These are phyloP conservation scores for Amanita thiersii DNA, from an alignment of 768 basidiomycete genomes.

Conservation along the genomic window DNA sequence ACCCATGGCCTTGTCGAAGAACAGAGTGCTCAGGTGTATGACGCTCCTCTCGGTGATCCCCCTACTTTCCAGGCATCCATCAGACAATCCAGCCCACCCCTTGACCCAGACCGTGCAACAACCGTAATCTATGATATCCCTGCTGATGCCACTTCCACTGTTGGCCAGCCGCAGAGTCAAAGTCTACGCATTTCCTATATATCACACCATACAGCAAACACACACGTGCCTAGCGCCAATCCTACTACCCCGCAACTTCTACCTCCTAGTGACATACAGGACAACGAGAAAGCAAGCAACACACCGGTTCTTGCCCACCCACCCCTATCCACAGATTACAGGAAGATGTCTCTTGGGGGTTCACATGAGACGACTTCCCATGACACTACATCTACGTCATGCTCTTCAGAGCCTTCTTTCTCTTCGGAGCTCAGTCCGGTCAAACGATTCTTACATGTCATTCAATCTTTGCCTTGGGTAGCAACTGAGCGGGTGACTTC, in stretches of 20 bases:
- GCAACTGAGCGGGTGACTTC: slow-evolving; percentile 34
- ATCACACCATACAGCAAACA: slow-evolving; percentile 7
- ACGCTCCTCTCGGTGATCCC: slow-evolving; percentile 9
- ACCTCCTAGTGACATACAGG: slow-evolving; percentile 5
- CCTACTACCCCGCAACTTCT: slow-evolving; percentile 1
- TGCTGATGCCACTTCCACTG: slow-evolving; percentile 5
- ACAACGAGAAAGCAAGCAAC: slow-evolving; percentile 12
- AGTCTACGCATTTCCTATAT: slow-evolving; percentile 8
- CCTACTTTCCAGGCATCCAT: slow-evolving; percentile 14
- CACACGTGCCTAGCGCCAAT: slow-evolving; percentile 9
- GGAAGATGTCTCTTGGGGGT: slow-evolving; percentile 23
- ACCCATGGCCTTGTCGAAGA: slow-evolving; percentile 17
- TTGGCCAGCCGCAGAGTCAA: slow-evolving; percentile 6
- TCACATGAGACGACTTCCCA: slow-evolving; percentile 18
- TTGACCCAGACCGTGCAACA: slow-evolving; percentile 9
- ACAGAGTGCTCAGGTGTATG: slow-evolving; percentile 17
- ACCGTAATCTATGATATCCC: slow-evolving; percentile 6
- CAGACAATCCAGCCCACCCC: slow-evolving; percentile 9
- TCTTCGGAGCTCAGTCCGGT: slow-evolving; percentile 28
- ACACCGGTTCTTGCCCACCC: slow-evolving; percentile 26
- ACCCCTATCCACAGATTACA: slow-evolving; percentile 25
- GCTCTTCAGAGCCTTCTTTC: slow-evolving; percentile 28
- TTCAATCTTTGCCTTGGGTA: slow-evolving; percentile 42
- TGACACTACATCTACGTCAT: slow-evolving; percentile 16
- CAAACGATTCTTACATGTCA: slow-evolving; percentile 29